Evolutionary conservation across 202 grass and related monocot genomes (phyloP).

Genomic region (Digitaria exilis): DNA sequence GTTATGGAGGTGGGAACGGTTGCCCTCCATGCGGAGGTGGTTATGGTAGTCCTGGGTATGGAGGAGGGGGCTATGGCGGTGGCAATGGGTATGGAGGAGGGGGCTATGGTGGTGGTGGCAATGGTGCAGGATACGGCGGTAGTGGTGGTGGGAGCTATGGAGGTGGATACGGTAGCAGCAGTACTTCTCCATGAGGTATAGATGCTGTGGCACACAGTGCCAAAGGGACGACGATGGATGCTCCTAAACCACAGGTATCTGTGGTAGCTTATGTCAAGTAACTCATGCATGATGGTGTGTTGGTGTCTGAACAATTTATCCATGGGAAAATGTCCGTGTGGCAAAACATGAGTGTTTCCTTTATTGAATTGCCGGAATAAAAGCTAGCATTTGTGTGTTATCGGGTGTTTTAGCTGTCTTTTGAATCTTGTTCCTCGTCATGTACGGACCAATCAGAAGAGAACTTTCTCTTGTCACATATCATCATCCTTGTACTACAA

Average conservation of each 20-base stretch:
- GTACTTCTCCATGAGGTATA: neutral
- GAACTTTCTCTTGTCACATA: no score
- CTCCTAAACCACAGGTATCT: neutral
- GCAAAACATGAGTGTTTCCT: neutral
- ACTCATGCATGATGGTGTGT: neutral
- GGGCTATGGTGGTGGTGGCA: neutral
- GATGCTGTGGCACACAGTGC: neutral
- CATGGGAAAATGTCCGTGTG: neutral
- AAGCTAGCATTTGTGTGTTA: neutral
- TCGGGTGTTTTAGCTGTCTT: neutral
- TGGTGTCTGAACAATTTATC: neutral
- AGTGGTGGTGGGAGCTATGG: neutral
- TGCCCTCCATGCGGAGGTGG: conserved; percentile 10
- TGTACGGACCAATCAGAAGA: no score
- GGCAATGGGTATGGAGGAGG: conserved; percentile 13
- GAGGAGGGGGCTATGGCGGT: neutral
- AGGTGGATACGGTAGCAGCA: conserved; percentile 9
- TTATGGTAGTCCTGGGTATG: neutral
- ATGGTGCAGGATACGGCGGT: conserved; percentile 3
- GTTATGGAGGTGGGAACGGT: neutral
- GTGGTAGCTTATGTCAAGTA: neutral
- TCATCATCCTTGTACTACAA: no score
- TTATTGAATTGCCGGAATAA: neutral
- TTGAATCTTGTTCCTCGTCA: neutral
- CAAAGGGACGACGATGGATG: neutral